phyloP scores from a whole-genome alignment of 805 yeast genomes.

The Candida anglica region DNA sequence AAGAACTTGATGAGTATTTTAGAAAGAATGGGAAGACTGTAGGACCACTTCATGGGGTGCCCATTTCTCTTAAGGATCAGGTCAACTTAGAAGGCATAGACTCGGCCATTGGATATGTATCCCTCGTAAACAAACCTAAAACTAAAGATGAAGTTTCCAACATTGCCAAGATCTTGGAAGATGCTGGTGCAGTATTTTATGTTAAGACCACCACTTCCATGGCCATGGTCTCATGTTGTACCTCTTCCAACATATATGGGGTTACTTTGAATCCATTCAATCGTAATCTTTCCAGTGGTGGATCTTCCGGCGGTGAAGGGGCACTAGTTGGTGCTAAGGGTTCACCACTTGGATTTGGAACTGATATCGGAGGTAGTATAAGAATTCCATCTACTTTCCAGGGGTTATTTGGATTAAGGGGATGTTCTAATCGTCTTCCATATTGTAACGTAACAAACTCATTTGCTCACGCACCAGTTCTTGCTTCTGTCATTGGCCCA shows the following conservation, averaged over 20 bases:
- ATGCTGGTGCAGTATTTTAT: slow-evolving; percentile 6
- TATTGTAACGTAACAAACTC: slow-evolving; percentile 2
- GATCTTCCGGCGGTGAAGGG: slow-evolving; percentile 55
- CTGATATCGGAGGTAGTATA: slow-evolving; percentile 55
- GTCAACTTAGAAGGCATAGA: slow-evolving; percentile 4
- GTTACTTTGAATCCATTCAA: slow-evolving; percentile 22
- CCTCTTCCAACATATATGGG: slow-evolving; percentile 11
- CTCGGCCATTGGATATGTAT: slow-evolving; percentile 5
- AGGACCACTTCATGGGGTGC: slow-evolving; percentile 71
- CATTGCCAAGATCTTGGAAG: slow-evolving; percentile 7
- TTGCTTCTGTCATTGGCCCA: slow-evolving; percentile 11
- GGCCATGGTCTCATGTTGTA: slow-evolving; percentile 5
- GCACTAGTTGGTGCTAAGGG: slow-evolving; percentile 44
- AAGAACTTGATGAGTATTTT: slow-evolving; percentile 31
- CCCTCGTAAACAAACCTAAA: slow-evolving; percentile 8
- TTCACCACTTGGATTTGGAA: slow-evolving; percentile 28
- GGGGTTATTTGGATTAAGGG: slow-evolving; percentile 48
- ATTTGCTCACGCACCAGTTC: slow-evolving; percentile 1
- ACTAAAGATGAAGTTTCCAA: slow-evolving; percentile 5
- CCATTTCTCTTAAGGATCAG: slow-evolving; percentile 66
- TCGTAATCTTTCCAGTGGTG: slow-evolving; percentile 45
- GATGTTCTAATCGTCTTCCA: slow-evolving; percentile 49
- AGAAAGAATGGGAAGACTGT: slow-evolving; percentile 43
- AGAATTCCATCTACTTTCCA: slow-evolving; percentile 51
- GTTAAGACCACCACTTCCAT: slow-evolving; percentile 5